Evolutionary conservation across 441 rosid genomes (phyloP).

Genomic region (Kokia cookei): DNA sequence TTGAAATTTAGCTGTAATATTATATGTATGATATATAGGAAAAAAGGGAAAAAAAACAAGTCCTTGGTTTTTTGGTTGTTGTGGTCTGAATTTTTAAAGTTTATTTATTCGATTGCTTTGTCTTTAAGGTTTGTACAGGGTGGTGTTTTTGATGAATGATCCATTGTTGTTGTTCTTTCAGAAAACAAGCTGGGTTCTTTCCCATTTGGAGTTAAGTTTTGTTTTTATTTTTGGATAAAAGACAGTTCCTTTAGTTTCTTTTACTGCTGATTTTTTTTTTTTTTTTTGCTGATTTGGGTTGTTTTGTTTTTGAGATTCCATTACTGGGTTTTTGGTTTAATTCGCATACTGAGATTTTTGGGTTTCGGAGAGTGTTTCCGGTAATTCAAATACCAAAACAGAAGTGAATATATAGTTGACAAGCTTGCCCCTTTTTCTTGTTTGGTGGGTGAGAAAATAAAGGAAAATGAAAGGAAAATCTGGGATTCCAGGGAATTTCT

Average conservation of each 20-base stretch:
- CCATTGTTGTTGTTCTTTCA: neutral
- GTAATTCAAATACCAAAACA: no score
- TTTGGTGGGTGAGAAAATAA: neutral
- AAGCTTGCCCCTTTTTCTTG: neutral
- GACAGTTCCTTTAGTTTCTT: neutral
- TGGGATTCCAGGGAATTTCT: conserved; percentile 28
- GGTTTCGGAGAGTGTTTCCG: neutral
- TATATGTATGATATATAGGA: neutral
- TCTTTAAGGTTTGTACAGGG: neutral
- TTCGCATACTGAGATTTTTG: neutral
- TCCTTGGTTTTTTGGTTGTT: conserved; percentile 6
- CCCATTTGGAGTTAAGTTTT: neutral
- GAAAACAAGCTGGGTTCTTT: neutral
- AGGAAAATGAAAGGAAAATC: conserved; percentile 38
- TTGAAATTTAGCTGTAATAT: neutral
- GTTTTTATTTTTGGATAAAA: neutral
- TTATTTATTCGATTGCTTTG: neutral
- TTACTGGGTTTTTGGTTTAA: conserved; percentile 6
- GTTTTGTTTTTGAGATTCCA: conserved; percentile 3
- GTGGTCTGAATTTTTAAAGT: neutral
- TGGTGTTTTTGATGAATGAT: conserved; percentile 1
- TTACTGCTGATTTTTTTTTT: neutral
- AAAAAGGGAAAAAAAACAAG: neutral
- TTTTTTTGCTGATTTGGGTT: neutral
- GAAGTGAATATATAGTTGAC: neutral